phyloP scores from a whole-genome alignment of 768 basidiomycete species.

The Paxillus involutus region DNA sequence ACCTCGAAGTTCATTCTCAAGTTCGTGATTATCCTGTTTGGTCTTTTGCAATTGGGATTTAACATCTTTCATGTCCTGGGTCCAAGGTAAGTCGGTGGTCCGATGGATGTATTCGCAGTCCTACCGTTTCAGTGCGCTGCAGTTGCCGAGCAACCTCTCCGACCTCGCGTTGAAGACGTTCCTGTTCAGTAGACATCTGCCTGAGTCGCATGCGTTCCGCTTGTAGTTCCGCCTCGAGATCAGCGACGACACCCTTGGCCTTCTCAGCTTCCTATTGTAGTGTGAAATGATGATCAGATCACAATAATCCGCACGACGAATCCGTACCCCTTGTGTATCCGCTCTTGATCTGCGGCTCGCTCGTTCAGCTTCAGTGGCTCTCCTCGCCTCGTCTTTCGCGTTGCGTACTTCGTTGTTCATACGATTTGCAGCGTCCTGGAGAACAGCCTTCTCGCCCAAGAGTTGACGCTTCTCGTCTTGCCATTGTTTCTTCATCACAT shows the following conservation, averaged over 20 bases:
- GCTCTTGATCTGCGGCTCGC: slow-evolving; percentile 47
- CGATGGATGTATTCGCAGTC: slow-evolving; percentile 13
- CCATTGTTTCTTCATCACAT: slow-evolving; percentile 68
- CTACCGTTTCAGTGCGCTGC: slow-evolving; percentile 69
- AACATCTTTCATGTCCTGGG: slow-evolving; percentile 78
- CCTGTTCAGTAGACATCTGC: slow-evolving; percentile 62
- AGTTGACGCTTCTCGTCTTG: slow-evolving; percentile 62
- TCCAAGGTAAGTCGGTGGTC: slow-evolving; percentile 1
- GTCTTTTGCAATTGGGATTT: slow-evolving; percentile 63
- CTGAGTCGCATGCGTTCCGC: slow-evolving; percentile 68
- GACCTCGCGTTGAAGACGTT: slow-evolving; percentile 61
- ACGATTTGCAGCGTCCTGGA: slow-evolving; percentile 69
- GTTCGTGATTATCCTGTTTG: slow-evolving; percentile 71
- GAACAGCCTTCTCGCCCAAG: slow-evolving; percentile 66
- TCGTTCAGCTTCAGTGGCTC: slow-evolving; percentile 52
- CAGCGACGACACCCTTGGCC: slow-evolving; percentile 62
- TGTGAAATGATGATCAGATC: slow-evolving; percentile 1
- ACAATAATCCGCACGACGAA: background rate
- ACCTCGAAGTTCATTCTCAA: slow-evolving; percentile 78
- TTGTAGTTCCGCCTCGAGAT: slow-evolving; percentile 71
- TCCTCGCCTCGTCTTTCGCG: slow-evolving; percentile 57
- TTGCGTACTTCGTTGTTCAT: slow-evolving; percentile 60
- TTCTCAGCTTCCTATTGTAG: slow-evolving; percentile 62
- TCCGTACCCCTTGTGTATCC: slow-evolving; percentile 55
- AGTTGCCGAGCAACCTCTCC: slow-evolving; percentile 62